Base-by-base conservation (phyloP, 305 asterid species). In the Withania somnifera region DNA sequence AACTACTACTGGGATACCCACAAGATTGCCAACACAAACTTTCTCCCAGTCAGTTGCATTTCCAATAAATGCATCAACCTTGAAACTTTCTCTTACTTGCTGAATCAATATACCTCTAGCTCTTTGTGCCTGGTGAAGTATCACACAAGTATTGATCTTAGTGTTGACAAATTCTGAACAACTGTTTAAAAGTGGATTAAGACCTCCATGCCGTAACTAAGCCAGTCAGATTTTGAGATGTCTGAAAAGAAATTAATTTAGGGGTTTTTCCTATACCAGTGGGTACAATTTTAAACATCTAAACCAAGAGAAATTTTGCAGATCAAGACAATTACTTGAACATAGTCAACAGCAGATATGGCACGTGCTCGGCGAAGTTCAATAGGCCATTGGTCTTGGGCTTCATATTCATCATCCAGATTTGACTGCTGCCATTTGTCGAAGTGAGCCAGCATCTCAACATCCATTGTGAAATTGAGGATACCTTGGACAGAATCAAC, bases 321-420 rank as follows among this genome's bases (percentile, higher is more conserved):
- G 58, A 15, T 45, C 58, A 73, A 24, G 40, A 45, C 22, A 73
- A 45, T 75, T 91, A 93, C 97, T 89, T 95, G 98, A 80, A 95
- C 56, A 85, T 91, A 95, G 86, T 94, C 99, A 7, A 95, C 98
- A 0, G 99, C 98, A 79, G 98, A 90, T 61, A 95, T 47, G 32
- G 91, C 98, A 85, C 98, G 97, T 80, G 98, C 98, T 61, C 97
- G 89, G 24, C 94, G 92, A 85, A 95, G 97, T 84, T 94, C 97
- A 83, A 90, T 82, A 28, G 99, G 99, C 99, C 99, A 95, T 78
- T 95, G 98, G 80, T 94, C 97, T 85, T 92, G 98, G 84, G 93
- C 98, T 91, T 95, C 99, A 58, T 87, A 95, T 58, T 91, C 93
- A 76, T 93, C 97, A 85, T 95, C 99, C 83, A 77, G 85, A 76